Percentiles rank a stretch among this genome's conserved stretches.
Conservation (phyloP, 352 stramenopile genomes). For the Phytophthora megakarya region DNA sequence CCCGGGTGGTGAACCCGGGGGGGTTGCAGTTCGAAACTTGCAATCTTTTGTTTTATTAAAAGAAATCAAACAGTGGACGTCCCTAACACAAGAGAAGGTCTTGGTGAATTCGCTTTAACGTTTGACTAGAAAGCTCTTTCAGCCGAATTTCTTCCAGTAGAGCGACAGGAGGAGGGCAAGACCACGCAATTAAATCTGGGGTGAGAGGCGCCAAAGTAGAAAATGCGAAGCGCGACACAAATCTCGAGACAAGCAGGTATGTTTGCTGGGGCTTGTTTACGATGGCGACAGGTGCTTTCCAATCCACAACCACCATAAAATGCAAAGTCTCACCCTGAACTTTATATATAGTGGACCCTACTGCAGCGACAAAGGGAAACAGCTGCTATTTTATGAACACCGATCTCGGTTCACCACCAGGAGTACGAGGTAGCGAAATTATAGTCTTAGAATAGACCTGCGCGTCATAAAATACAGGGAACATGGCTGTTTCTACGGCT, state of each 20-base stretch:
- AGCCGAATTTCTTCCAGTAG: no score
- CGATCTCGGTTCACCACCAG: not conserved
- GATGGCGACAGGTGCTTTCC: no score
- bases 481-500: not conserved
- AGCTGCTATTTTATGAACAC: not conserved
- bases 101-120: no score
- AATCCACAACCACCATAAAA: not conserved
- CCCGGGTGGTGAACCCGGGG: no score
- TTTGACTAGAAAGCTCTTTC: no score
- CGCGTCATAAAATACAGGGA: not conserved
- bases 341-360: slow-evolving; percentile 4
- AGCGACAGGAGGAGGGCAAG: no score
- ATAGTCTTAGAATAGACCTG: slow-evolving; percentile 1
- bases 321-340: not conserved
- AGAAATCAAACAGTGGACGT: no score
- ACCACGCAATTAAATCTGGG: no score
- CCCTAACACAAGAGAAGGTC: no score
- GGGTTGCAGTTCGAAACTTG: no score
- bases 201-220: no score
- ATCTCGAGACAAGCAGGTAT: slow-evolving; percentile 4
- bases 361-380: not conserved
- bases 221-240: not conserved
- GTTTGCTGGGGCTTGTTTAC: slow-evolving; percentile 4
- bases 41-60: no score
- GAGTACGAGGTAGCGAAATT: not conserved